Evolutionary conservation across 1,139 yeast species (phyloP), one percentile per base, ranked within the genome.

Genomic region (Nadsonia commutata): DNA sequence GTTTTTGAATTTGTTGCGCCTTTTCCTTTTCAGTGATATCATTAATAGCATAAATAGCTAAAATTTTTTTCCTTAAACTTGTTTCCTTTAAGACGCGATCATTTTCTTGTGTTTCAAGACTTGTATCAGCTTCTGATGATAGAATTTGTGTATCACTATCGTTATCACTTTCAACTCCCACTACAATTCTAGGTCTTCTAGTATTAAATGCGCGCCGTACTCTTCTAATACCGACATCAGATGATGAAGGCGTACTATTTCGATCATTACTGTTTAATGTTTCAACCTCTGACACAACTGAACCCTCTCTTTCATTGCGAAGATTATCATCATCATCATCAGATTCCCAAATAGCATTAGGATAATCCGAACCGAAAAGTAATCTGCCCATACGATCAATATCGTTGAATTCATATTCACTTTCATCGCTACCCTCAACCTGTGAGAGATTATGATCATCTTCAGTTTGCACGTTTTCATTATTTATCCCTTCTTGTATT

Each of bases 11-110:
- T 23, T 36, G 50, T 39, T 42, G 42, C 39, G 47, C 41, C 22
- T 36, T 54, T 36, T 52, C 57, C 38, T 57, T 57, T 20, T 49
- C 47, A 11, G 48, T 53, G 44, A 56, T 54, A n/a, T 49, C 54
- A 38, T 52, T 51, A 40, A 51, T 53, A 16, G 51, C 22, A 38
- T 27, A 37, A 39, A n/a, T 31, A 22, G 18, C 22, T n/a, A 49
- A 40, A 53, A 54, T 23, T 27, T 27, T 16, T 9, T 27, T 27
- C 3, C 33, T 13, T 27, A 27, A 9, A n/a, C n/a, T n/a, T n/a
- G n/a, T n/a, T n/a, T n/a, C n/a, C n/a, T n/a, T n/a, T n/a, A n/a
- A n/a, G n/a, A n/a, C n/a, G n/a, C n/a, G n/a, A n/a, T n/a, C n/a
- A n/a, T n/a, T n/a, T n/a, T n/a, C n/a, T n/a, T n/a, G n/a, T n/a